Conservation (phyloP, 805 yeast genomes). For the Kregervanrija fluxuum region DNA sequence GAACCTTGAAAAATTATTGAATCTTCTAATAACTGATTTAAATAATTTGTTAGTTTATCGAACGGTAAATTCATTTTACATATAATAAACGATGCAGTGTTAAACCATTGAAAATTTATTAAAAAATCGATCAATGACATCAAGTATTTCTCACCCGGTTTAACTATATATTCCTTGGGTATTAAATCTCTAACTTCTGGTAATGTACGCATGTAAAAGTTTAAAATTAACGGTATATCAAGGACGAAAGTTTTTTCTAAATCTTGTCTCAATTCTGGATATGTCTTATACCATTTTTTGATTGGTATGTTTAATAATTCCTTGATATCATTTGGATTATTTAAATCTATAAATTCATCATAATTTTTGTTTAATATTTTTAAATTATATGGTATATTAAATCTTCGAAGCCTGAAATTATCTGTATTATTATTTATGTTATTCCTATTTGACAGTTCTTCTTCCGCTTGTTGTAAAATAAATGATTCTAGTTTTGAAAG, state of each 20-base stretch:
- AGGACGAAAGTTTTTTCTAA: neutral
- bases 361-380: neutral
- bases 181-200: conserved; percentile 2
- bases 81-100: conserved; percentile 10
- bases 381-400: neutral
- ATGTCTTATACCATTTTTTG: neutral
- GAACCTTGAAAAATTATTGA: conserved; percentile 8
- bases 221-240: conserved; percentile 3
- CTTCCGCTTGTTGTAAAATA: conserved; percentile 2
- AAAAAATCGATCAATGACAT: neutral
- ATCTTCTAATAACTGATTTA: conserved; percentile 5
- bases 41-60: conserved; percentile 2
- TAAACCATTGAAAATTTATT: conserved; percentile 7
- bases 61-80: conserved; percentile 3
- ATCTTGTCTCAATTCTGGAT: conserved; percentile 1
- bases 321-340: neutral
- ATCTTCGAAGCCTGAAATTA: too few relatives aligned
- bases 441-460: neutral
- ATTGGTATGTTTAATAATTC: neutral
- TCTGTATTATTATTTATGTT: too few relatives aligned
- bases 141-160: neutral
- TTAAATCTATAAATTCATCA: conserved; percentile 6
- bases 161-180: neutral
- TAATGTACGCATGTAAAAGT: conserved; percentile 4
- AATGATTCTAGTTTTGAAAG: conserved; percentile 3